phyloP scores from a whole-genome alignment of 805 yeast species.

The Scheffersomyces ergatensis region DNA sequence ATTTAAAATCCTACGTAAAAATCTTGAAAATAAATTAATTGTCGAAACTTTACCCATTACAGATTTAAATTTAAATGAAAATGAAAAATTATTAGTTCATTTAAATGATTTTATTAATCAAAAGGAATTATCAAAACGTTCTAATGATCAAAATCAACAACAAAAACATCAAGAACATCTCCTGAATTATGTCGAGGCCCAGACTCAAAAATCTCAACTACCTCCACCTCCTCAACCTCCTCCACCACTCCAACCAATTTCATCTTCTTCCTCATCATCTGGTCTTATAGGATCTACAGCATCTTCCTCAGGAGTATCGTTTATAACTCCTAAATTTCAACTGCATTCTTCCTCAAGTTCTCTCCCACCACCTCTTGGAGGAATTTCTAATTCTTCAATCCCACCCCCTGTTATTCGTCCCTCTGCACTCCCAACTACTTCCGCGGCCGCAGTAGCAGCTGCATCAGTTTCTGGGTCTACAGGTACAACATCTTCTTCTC shows the following conservation, averaged over 20 bases:
- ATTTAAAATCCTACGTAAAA: conserved; percentile 17
- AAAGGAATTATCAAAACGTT: conserved; percentile 8
- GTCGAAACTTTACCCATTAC: conserved; percentile 3
- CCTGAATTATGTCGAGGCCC: background rate
- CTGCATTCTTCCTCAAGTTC: too few species aligned
- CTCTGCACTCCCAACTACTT: too few species aligned
- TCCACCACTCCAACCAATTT: background rate
- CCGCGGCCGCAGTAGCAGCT: too few species aligned
- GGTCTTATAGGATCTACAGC: too few species aligned
- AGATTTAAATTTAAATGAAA: conserved; percentile 16
- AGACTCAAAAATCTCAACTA: background rate
- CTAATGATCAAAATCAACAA: background rate
- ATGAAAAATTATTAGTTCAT: conserved; percentile 15
- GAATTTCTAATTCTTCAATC: too few species aligned
- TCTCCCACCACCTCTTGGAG: too few species aligned
- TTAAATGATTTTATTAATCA: conserved; percentile 12
- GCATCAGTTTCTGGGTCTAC: too few species aligned
- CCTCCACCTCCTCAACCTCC: conserved; percentile 2
- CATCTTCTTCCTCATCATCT: too few species aligned
- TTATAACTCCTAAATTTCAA: too few species aligned
- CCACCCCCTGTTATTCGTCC: too few species aligned
- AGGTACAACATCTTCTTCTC: too few species aligned
- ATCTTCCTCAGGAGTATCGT: too few species aligned
- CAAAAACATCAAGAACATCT: background rate
- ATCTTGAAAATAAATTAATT: conserved; percentile 14